phyloP scores from a whole-genome alignment of 345 rosid species.

The Populus tremula region DNA sequence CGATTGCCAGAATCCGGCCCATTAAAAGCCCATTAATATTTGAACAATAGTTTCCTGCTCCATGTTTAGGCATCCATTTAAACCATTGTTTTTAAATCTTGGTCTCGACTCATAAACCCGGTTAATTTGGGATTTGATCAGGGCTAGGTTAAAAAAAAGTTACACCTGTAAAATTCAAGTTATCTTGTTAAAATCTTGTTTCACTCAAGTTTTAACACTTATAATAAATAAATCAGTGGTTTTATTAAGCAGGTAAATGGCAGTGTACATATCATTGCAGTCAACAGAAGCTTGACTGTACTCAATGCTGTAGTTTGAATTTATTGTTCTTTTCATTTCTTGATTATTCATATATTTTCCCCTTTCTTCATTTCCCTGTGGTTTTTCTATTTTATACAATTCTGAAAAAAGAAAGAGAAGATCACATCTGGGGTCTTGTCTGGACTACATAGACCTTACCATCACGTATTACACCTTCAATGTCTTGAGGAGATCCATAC shows the following conservation, averaged over 20 bases:
- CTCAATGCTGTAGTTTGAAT: background rate
- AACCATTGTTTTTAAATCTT: background rate
- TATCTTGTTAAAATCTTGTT: too few species aligned
- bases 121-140: too few species aligned
- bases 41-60: background rate
- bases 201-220: background rate
- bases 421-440: slow-evolving; percentile 94
- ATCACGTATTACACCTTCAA: slow-evolving; percentile 87
- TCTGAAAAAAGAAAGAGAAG: background rate
- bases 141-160: too few species aligned
- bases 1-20: background rate
- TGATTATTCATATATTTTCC: background rate
- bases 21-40: background rate
- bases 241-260: too few species aligned
- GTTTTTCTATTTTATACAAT: slow-evolving; percentile 1
- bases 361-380: background rate
- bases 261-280: too few species aligned
- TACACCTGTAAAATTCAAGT: too few species aligned
- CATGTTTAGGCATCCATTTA: background rate
- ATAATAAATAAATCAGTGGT: background rate
- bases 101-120: too few species aligned
- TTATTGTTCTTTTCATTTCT: background rate
- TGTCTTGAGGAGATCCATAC: slow-evolving; percentile 87
- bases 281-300: background rate
- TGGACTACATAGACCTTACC: slow-evolving; percentile 89